Evolutionary conservation across 208 protist species (phyloP).

Genomic region (Trypanosomatidae sp.): DNA sequence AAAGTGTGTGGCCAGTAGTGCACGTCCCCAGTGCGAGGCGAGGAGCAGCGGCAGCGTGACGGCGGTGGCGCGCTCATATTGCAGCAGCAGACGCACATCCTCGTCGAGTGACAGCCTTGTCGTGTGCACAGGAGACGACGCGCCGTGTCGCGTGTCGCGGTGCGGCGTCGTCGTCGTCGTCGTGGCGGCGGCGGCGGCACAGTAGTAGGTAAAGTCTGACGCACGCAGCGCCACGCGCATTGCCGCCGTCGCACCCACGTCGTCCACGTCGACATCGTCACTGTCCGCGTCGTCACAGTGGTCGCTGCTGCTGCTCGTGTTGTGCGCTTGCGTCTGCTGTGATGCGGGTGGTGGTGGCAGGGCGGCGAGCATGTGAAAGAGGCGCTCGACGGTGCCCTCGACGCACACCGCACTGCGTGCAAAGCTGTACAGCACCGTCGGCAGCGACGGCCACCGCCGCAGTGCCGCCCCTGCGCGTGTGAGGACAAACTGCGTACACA

Average conservation of each 20-base stretch:
- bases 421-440: no score
- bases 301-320: no score
- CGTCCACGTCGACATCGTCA: not conserved
- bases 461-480: no score
- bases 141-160: constrained; percentile 1
- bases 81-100: constrained; percentile 38
- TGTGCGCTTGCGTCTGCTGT: no score
- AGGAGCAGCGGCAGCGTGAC: constrained; percentile 47
- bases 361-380: constrained; percentile 39
- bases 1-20: constrained; percentile 20
- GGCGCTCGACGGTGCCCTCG: constrained; percentile 26
- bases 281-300: not conserved
- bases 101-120: constrained; percentile 1
- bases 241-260: not conserved
- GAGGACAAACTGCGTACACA: no score
- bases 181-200: not conserved
- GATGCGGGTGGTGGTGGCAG: constrained; percentile 9
- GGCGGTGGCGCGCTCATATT: constrained; percentile 17
- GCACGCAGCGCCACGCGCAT: not conserved
- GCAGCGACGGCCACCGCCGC: no score
- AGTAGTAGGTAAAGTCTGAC: not conserved
- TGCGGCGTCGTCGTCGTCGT: not conserved
- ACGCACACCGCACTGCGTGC: no score
- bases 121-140: not conserved
- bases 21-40: constrained; percentile 54